Percentiles rank a stretch among this genome's conserved stretches.
Evolutionary conservation across 129 eudicot species (phyloP).

Genomic region (Dittrichia graveolens): DNA sequence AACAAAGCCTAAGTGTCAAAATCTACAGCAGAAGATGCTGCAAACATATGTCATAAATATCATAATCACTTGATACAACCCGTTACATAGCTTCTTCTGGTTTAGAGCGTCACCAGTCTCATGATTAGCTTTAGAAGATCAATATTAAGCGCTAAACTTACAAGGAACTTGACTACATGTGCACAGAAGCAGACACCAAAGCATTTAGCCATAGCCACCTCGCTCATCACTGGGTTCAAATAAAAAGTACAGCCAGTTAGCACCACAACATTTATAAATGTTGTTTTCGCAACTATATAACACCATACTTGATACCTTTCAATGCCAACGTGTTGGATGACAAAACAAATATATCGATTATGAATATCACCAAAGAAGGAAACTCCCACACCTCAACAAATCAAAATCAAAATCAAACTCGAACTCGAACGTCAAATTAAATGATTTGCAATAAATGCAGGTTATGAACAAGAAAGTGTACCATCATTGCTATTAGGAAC

Average conservation of each 20-base stretch:
- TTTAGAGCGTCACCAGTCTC: slow-evolving; percentile 27
- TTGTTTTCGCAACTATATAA: background rate
- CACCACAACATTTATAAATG: background rate
- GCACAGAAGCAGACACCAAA: slow-evolving; percentile 61
- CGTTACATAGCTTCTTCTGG: background rate
- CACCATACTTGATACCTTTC: slow-evolving; percentile 40
- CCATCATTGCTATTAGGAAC: slow-evolving; percentile 72
- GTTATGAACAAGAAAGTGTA: slow-evolving; percentile 23
- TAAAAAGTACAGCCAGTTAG: background rate
- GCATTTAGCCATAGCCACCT: slow-evolving; percentile 52
- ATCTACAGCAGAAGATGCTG: background rate
- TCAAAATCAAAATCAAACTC: background rate
- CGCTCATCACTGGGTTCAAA: slow-evolving; percentile 47
- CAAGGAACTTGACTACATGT: slow-evolving; percentile 53
- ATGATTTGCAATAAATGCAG: slow-evolving; percentile 1
- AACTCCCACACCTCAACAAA: slow-evolving; percentile 78
- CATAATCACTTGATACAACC: background rate
- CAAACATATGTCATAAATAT: too few relatives aligned
- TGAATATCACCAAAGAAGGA: slow-evolving; percentile 73
- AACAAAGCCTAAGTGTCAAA: too few relatives aligned
- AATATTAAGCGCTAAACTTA: slow-evolving; percentile 41
- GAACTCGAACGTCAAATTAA: slow-evolving; percentile 11
- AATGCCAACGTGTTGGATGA: slow-evolving; percentile 83
- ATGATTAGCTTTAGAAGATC: slow-evolving; percentile 32
- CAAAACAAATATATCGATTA: slow-evolving; percentile 70